These are phyloP conservation scores for Schizochytrium sp. DNA, from an alignment of 108 stramenopile genomes.

Conservation along the genomic window DNA sequence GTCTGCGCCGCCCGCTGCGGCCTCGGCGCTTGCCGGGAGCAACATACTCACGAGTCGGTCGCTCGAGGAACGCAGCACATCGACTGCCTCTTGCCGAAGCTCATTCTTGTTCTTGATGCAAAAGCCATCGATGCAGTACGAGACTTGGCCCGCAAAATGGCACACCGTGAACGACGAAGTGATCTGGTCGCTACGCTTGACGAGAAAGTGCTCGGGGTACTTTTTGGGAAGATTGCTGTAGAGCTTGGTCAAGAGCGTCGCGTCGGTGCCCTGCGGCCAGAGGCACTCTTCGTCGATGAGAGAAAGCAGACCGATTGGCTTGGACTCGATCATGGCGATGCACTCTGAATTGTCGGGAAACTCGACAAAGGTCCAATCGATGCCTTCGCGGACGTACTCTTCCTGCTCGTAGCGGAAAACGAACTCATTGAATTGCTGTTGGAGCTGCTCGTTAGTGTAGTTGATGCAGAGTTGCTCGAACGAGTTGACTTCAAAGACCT, in stretches of 20 bases:
- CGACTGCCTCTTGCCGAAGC: background rate
- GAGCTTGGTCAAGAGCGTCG: slow-evolving; percentile 34
- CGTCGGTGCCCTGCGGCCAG: slow-evolving; percentile 42
- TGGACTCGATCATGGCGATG: background rate
- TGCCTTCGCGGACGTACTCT: slow-evolving; percentile 67
- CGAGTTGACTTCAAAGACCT: slow-evolving; percentile 49
- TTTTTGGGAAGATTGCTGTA: slow-evolving; percentile 27
- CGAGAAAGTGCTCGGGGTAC: background rate
- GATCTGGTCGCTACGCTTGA: background rate
- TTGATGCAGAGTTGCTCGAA: slow-evolving; percentile 96
- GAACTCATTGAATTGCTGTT: slow-evolving; percentile 82
- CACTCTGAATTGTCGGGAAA: slow-evolving; percentile 13
- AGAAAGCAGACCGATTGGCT: background rate
- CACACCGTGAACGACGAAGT: background rate
- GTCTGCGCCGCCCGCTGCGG: slow-evolving; percentile 42
- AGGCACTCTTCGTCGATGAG: slow-evolving; percentile 51
- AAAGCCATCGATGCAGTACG: slow-evolving; percentile 27
- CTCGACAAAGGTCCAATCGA: background rate
- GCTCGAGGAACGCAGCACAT: background rate
- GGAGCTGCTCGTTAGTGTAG: slow-evolving; percentile 84
- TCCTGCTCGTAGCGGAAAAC: slow-evolving; percentile 78
- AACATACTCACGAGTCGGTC: background rate
- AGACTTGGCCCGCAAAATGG: slow-evolving; percentile 22
- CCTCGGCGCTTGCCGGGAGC: slow-evolving; percentile 43
- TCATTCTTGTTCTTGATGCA: slow-evolving; percentile 41